Conservation (phyloP, 2,329 filamentous ascomycete species). For the Paracoccidioides brasiliensis region DNA sequence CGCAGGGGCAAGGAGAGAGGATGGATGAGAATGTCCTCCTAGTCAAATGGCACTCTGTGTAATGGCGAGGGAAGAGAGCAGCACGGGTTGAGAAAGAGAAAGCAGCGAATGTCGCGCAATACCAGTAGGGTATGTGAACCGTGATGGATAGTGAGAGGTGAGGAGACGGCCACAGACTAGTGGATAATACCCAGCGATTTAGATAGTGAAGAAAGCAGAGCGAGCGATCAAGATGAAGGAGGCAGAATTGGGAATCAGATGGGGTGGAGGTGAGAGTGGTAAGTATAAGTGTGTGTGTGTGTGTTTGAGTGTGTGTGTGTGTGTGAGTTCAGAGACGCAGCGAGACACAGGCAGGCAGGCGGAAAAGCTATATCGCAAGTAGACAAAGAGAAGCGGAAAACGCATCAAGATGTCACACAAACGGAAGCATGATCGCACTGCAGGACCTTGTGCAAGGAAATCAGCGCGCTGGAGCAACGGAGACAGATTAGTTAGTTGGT, state of each 20-base stretch:
- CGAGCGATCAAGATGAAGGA: conserved; percentile 10
- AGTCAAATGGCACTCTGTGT: not conserved
- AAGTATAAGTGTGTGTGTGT: conserved; percentile 1
- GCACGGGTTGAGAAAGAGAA: conserved; percentile 6
- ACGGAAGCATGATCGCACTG: conserved; percentile 15
- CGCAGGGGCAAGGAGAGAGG: conserved; percentile 1
- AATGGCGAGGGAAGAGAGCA: conserved; percentile 14
- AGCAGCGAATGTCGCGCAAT: not conserved
- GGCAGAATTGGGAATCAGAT: too few relatives aligned
- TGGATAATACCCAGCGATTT: not conserved
- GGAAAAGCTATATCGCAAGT: conserved; percentile 11
- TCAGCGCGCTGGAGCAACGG: not conserved
- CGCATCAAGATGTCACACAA: conserved; percentile 14
- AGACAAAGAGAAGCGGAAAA: conserved; percentile 16
- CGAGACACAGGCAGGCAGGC: conserved; percentile 12
- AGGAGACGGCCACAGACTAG: conserved; percentile 7
- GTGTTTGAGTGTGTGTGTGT: not conserved
- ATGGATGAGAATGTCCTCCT: not conserved
- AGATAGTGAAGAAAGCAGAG: not conserved
- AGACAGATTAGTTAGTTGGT: not conserved
- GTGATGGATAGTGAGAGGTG: conserved; percentile 7
- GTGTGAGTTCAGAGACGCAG: conserved; percentile 4
- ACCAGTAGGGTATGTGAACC: not conserved
- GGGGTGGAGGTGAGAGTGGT: conserved; percentile 10
- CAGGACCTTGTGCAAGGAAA: conserved; percentile 2